Evolutionary conservation across 1,284 basidiomycete genomes (phyloP).

Genomic region (Trichosporon faecale): DNA sequence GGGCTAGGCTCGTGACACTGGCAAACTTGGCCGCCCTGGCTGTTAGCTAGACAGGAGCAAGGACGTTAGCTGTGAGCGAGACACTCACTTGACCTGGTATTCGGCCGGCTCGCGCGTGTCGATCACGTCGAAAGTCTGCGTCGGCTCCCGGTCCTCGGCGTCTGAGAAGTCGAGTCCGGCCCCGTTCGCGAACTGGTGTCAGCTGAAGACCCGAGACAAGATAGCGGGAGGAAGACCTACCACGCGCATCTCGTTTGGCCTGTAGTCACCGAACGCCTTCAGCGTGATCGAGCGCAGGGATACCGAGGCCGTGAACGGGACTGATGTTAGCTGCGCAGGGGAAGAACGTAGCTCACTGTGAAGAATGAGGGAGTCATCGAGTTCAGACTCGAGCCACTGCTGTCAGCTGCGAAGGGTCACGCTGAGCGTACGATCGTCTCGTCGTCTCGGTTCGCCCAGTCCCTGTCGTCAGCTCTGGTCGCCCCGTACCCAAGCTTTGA

Average conservation of each 20-base stretch:
- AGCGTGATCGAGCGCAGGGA: conserved; percentile 50
- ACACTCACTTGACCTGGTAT: conserved; percentile 49
- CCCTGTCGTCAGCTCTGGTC: conserved; percentile 29
- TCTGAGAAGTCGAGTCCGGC: conserved; percentile 51
- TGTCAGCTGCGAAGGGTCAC: not conserved
- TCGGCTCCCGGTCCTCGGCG: conserved; percentile 36
- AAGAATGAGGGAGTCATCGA: conserved; percentile 50
- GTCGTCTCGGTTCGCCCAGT: conserved; percentile 47
- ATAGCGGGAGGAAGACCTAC: conserved; percentile 29
- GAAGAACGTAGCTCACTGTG: conserved; percentile 36
- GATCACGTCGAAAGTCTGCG: conserved; percentile 44
- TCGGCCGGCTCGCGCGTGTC: conserved; percentile 43
- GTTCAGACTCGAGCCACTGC: conserved; percentile 46
- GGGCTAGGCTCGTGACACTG: conserved; percentile 40
- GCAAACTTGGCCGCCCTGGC: conserved; percentile 50
- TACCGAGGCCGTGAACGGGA: conserved; percentile 50
- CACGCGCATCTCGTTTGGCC: conserved; percentile 41
- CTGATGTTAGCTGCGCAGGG: conserved; percentile 25
- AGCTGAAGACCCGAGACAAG: not conserved
- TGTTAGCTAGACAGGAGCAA: not conserved
- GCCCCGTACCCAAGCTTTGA: no score
- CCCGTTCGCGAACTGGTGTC: conserved; percentile 39
- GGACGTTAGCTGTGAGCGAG: not conserved
- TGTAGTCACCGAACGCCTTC: conserved; percentile 44
- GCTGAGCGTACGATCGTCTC: conserved; percentile 38